Conservation (phyloP, 495 filamentous ascomycete species). For the Durotheca rogersii region DNA sequence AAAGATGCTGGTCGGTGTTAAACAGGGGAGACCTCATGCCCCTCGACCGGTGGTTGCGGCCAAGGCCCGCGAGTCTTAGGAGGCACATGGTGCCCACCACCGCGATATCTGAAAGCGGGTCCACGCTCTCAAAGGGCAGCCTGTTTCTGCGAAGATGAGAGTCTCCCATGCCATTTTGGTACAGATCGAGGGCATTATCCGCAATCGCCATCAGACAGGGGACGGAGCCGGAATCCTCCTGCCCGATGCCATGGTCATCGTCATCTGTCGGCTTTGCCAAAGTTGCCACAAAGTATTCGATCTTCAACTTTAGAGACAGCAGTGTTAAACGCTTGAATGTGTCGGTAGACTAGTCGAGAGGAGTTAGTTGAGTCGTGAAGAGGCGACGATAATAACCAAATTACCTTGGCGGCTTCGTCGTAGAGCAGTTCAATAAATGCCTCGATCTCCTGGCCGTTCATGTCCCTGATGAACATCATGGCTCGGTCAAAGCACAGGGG, state of each 20-base stretch:
- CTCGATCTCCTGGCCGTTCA: constrained; percentile 2
- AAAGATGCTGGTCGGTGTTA: constrained; percentile 31
- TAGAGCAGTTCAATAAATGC: constrained; percentile 4
- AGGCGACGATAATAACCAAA: neutral
- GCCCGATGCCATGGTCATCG: constrained; percentile 27
- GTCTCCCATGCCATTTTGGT: constrained; percentile 33
- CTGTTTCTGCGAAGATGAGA: constrained; percentile 20
- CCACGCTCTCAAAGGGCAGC: constrained; percentile 22
- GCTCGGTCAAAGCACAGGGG: constrained; percentile 37
- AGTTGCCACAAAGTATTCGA: constrained; percentile 19
- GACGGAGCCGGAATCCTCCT: constrained; percentile 28
- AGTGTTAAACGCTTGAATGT: constrained; percentile 3
- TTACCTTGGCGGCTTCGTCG: constrained; percentile 8
- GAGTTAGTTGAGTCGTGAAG: constrained; percentile 1
- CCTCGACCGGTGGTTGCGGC: neutral
- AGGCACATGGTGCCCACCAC: constrained; percentile 48
- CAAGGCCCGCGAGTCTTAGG: constrained; percentile 45
- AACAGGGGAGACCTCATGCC: constrained; percentile 33
- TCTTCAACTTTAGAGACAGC: constrained; percentile 10
- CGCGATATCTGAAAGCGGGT: constrained; percentile 48
- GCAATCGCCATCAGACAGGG: constrained; percentile 40
- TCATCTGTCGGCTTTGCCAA: constrained; percentile 19
- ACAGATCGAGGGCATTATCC: constrained; percentile 28
- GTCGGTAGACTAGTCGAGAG: constrained; percentile 3
- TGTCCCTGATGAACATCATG: constrained; percentile 22